Conservation (phyloP, 495 filamentous ascomycete genomes). For the Alectoria sarmentosa region DNA sequence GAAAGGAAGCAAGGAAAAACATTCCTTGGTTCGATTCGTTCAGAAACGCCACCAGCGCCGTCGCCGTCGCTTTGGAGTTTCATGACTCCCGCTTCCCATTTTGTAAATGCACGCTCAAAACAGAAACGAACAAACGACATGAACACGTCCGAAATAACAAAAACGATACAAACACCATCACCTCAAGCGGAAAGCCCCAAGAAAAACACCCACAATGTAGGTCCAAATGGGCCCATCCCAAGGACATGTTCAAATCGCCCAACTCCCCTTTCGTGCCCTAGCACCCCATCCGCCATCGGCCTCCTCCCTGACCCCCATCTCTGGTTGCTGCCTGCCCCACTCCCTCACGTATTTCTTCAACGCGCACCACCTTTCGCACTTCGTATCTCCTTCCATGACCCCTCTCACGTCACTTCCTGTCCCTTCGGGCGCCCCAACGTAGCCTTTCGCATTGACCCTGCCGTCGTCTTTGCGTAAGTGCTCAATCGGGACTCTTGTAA, state of each 20-base stretch:
- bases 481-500: constrained; percentile 56
- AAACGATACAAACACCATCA: not conserved
- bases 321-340: constrained; percentile 71
- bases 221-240: not conserved
- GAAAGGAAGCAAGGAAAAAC: too few species aligned
- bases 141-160: not conserved
- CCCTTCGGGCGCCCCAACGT: constrained; percentile 53
- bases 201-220: constrained; percentile 13
- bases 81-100: too few species aligned
- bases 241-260: constrained; percentile 17
- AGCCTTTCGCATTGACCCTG: constrained; percentile 47
- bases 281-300: constrained; percentile 21
- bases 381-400: constrained; percentile 30
- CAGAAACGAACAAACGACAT: too few species aligned
- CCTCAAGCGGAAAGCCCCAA: too few species aligned
- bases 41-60: too few species aligned
- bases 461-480: constrained; percentile 67
- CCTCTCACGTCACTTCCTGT: constrained; percentile 32
- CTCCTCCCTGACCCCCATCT: constrained; percentile 10
- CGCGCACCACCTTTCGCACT: constrained; percentile 70
- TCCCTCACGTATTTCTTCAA: constrained; percentile 73
- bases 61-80: too few species aligned
- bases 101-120: too few species aligned
- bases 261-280: constrained; percentile 24
- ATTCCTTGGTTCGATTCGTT: too few species aligned